phyloP scores from a whole-genome alignment of 2,329 filamentous ascomycete genomes.

The Neofusicoccum sp. region DNA sequence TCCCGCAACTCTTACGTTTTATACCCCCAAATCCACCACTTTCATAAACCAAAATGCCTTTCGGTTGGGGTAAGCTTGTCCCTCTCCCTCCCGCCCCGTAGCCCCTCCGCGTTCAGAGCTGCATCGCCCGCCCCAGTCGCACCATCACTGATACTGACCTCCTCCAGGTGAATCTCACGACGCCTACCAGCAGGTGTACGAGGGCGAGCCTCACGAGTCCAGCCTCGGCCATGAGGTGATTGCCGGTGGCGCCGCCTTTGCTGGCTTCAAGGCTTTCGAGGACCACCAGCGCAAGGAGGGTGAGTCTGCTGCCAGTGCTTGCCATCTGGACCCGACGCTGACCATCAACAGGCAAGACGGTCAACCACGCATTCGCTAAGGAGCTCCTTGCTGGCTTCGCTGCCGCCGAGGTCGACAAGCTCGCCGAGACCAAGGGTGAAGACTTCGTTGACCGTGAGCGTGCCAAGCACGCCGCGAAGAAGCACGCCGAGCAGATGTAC shows the following conservation, averaged over 20 bases:
- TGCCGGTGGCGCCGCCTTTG: constrained; percentile 74
- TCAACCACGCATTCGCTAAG: constrained; percentile 74
- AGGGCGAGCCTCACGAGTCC: constrained; percentile 55
- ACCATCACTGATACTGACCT: constrained; percentile 8
- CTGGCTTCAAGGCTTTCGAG: constrained; percentile 77
- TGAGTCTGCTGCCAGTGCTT: constrained; percentile 33
- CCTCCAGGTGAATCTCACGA: constrained; percentile 51
- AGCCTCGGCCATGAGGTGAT: constrained; percentile 71
- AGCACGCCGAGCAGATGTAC: constrained; percentile 47
- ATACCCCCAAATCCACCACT: neutral
- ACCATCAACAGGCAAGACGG: constrained; percentile 57
- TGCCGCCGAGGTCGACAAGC: constrained; percentile 72
- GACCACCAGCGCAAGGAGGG: constrained; percentile 70
- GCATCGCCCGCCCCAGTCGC: too few species aligned
- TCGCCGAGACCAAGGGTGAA: constrained; percentile 58
- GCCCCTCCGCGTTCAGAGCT: neutral
- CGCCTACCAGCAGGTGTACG: constrained; percentile 56
- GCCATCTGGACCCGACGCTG: neutral
- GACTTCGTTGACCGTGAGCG: constrained; percentile 50
- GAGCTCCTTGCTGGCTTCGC: constrained; percentile 71
- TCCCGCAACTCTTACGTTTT: neutral
- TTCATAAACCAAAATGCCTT: constrained; percentile 39
- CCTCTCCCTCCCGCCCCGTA: neutral
- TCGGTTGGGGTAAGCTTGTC: constrained; percentile 41
- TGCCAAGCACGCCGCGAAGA: constrained; percentile 46